Conservation (phyloP, 2,329 filamentous ascomycete species). For the Neofusicoccum umdonicola region DNA sequence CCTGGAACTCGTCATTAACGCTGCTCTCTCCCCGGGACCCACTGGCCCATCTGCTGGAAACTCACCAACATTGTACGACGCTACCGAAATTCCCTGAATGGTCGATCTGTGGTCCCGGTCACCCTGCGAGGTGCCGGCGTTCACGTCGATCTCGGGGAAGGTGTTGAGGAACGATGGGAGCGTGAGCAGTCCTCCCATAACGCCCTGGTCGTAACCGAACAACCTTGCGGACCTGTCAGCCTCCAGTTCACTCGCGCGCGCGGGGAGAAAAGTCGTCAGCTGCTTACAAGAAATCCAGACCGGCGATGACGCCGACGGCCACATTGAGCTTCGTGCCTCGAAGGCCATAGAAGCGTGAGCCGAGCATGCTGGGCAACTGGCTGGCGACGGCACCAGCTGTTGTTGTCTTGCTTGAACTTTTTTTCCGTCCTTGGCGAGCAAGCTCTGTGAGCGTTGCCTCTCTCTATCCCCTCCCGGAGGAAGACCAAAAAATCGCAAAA, state of each 20-base stretch:
- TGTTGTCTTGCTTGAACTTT: not conserved
- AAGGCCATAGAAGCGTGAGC: conserved; percentile 60
- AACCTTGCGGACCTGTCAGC: conserved; percentile 29
- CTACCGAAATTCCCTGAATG: conserved; percentile 38
- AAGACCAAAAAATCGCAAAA: not conserved
- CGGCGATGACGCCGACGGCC: conserved; percentile 69
- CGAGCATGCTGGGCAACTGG: not conserved
- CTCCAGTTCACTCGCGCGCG: not conserved
- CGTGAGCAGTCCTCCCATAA: conserved; percentile 68
- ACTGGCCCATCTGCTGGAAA: not conserved
- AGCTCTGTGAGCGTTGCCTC: not conserved
- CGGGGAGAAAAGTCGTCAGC: not conserved
- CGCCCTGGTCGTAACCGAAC: conserved; percentile 64
- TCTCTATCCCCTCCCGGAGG: not conserved
- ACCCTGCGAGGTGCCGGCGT: conserved; percentile 32
- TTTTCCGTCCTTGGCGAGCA: not conserved
- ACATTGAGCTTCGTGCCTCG: conserved; percentile 62
- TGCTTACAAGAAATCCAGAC: conserved; percentile 64
- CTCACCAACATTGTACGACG: conserved; percentile 21
- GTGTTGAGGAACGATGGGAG: conserved; percentile 58
- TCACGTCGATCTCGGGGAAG: conserved; percentile 43
- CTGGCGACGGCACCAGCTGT: not conserved
- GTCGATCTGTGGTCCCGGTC: conserved; percentile 37
- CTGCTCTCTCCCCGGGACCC: conserved; percentile 27
- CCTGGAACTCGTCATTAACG: conserved; percentile 28